Evolutionary conservation across 805 yeast genomes (phyloP).

Genomic region (Dipodascopsis uninucleata): DNA sequence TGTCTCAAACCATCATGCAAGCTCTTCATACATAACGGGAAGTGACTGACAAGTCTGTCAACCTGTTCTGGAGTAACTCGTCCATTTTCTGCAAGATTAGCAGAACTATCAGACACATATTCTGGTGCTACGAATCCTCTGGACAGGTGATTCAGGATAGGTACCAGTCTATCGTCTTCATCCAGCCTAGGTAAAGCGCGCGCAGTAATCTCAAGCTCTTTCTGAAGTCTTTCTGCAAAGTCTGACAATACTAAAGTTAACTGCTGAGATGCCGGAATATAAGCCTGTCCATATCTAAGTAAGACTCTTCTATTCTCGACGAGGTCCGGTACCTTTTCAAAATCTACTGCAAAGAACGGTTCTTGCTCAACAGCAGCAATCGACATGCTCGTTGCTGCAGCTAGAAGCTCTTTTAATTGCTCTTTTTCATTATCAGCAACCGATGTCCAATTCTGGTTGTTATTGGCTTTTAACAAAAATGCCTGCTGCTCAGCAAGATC

Average conservation of each 20-base stretch:
- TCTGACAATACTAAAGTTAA: constrained; percentile 65
- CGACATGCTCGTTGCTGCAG: constrained; percentile 45
- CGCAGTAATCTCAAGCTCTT: constrained; percentile 61
- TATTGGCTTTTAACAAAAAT: constrained; percentile 55
- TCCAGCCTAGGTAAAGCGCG: constrained; percentile 78
- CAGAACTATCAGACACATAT: constrained; percentile 40
- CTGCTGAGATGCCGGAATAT: constrained; percentile 79
- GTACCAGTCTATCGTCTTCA: constrained; percentile 86
- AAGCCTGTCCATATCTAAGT: constrained; percentile 68
- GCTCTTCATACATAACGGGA: constrained; percentile 76
- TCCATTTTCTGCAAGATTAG: constrained; percentile 34
- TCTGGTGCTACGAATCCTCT: constrained; percentile 58
- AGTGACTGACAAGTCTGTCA: constrained; percentile 54
- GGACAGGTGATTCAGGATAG: constrained; percentile 75
- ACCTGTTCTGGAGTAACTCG: constrained; percentile 64
- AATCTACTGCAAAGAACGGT: constrained; percentile 76
- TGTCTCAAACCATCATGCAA: constrained; percentile 58
- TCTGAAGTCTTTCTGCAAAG: constrained; percentile 51
- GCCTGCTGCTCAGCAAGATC: constrained; percentile 63
- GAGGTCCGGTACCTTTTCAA: constrained; percentile 77
- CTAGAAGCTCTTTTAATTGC: constrained; percentile 47
- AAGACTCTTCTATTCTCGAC: constrained; percentile 69
- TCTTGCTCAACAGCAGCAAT: constrained; percentile 46
- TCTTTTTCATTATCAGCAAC: constrained; percentile 61
- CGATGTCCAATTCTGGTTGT: constrained; percentile 69